phyloP scores from a whole-genome alignment of 108 stramenopile genomes.

The Ochromonas danica region DNA sequence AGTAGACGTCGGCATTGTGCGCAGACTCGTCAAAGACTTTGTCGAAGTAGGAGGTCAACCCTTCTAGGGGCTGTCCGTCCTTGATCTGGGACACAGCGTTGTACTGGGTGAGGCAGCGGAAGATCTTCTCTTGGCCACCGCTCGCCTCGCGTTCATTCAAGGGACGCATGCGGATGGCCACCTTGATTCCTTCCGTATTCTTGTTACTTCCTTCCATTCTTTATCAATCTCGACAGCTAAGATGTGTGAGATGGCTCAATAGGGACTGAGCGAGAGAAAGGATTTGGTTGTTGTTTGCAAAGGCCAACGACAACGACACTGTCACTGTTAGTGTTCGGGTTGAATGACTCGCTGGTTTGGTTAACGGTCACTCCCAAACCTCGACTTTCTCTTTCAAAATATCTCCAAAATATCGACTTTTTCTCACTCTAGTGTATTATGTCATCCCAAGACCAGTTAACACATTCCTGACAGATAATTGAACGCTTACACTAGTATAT shows the following conservation, averaged over 20 bases:
- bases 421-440: too few species aligned
- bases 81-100: constrained; percentile 18
- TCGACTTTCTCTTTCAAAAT: too few species aligned
- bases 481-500: too few species aligned
- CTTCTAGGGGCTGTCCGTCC: background rate
- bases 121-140: constrained; percentile 6
- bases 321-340: too few species aligned
- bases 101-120: background rate
- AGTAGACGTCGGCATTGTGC: constrained; percentile 29
- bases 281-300: too few species aligned
- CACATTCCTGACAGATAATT: too few species aligned
- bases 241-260: background rate
- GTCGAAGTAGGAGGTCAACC: constrained; percentile 5
- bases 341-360: too few species aligned
- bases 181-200: constrained; percentile 26
- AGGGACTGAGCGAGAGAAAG: background rate
- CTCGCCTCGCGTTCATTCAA: constrained; percentile 23
- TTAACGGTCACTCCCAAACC: too few species aligned
- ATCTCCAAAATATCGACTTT: too few species aligned
- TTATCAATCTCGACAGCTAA: background rate
- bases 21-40: constrained; percentile 26
- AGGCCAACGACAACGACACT: too few species aligned
- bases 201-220: background rate
- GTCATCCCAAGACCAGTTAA: too few species aligned
- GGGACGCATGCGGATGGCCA: constrained; percentile 32